Percentiles rank a stretch among this genome's conserved stretches.
Conservation (phyloP, 768 basidiomycete species). For the Collybiopsis luxurians region DNA sequence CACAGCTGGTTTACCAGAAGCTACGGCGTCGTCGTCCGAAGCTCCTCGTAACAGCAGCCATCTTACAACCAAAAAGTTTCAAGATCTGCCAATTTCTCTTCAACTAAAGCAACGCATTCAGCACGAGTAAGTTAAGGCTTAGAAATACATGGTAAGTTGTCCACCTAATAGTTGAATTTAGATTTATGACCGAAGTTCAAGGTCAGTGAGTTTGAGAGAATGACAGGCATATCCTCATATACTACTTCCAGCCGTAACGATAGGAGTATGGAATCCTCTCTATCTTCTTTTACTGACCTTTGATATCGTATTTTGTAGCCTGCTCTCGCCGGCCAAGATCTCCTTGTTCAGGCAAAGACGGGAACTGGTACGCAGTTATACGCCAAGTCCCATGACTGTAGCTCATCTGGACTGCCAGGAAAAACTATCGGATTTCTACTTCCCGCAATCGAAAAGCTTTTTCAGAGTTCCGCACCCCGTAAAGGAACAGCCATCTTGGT, state of each 20-base stretch:
- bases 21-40: neutral
- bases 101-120: constrained; percentile 37
- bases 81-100: constrained; percentile 33
- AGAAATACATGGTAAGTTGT: neutral
- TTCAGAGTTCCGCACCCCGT: constrained; percentile 31
- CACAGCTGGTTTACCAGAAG: too few relatives aligned
- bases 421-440: constrained; percentile 76
- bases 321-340: constrained; percentile 40
- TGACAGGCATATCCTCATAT: neutral
- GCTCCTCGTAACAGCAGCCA: constrained; percentile 17
- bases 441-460: constrained; percentile 69
- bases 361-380: constrained; percentile 49
- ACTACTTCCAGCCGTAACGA: constrained; percentile 32
- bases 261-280: constrained; percentile 26
- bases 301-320: constrained; percentile 21
- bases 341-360: constrained; percentile 54
- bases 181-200: constrained; percentile 48
- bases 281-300: neutral
- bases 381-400: neutral
- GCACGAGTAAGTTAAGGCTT: constrained; percentile 34
- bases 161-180: constrained; percentile 12
- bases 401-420: constrained; percentile 24
- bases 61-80: constrained; percentile 24
- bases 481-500: constrained; percentile 56
- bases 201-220: constrained; percentile 21